Evolutionary conservation across 208 protist genomes (phyloP).

Genomic region (Trypanosoma vivax): DNA sequence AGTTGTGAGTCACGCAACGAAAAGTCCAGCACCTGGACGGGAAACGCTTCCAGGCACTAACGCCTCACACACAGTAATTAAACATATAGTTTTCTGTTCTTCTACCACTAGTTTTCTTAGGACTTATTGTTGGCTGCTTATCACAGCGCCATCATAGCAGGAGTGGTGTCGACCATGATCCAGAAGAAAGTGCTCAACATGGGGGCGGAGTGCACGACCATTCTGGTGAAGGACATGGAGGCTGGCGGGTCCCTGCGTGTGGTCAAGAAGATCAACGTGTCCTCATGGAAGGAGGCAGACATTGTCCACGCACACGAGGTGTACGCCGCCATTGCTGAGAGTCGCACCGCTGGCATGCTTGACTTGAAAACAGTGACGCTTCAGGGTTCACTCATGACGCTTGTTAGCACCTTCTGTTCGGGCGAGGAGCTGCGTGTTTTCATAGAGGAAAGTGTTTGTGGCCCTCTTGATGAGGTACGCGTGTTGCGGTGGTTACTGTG

Average conservation of each 20-base stretch:
- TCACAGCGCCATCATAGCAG: neutral
- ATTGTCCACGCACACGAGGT: slow-evolving; percentile 23
- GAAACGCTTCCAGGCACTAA: too few relatives aligned
- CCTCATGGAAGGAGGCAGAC: slow-evolving; percentile 30
- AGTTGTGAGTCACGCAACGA: too few relatives aligned
- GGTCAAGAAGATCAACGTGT: slow-evolving; percentile 59
- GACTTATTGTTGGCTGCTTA: neutral
- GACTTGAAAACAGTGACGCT: slow-evolving; percentile 44
- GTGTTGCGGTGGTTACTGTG: slow-evolving; percentile 50
- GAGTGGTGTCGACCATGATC: slow-evolving; percentile 31
- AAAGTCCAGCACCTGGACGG: too few relatives aligned
- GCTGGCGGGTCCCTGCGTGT: slow-evolving; percentile 46
- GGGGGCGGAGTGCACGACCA: slow-evolving; percentile 52
- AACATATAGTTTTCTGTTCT: slow-evolving; percentile 3
- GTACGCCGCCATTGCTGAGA: slow-evolving; percentile 31
- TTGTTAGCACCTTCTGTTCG: slow-evolving; percentile 51
- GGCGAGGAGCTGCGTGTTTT: slow-evolving; percentile 48
- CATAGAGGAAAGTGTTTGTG: slow-evolving; percentile 43
- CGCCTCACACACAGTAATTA: too few relatives aligned
- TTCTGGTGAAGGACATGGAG: slow-evolving; percentile 74
- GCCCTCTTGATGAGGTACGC: slow-evolving; percentile 29
- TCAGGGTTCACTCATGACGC: slow-evolving; percentile 60
- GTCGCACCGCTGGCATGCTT: slow-evolving; percentile 33
- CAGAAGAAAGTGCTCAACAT: slow-evolving; percentile 77
- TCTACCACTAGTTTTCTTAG: neutral